Base-by-base conservation (phyloP, 2,329 filamentous ascomycete species). In the Fusarium pilosicola region DNA sequence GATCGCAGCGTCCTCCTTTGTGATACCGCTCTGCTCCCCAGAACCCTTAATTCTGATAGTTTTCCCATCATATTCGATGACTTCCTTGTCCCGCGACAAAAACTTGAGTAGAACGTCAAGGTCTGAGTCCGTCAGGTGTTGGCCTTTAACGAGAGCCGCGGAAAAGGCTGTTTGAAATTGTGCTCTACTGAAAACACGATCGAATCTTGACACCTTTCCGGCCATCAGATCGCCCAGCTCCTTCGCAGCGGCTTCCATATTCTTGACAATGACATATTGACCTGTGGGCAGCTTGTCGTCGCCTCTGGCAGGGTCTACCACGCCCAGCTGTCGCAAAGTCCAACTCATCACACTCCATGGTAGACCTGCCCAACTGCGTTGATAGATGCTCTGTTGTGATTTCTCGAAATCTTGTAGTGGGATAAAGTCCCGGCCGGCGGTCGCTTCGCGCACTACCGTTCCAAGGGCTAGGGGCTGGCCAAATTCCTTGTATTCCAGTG, bases 401-500 rank as follows among this genome's bases (percentile, higher is more conserved):
- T 78, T 80, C 61, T 93, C 81, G 77, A 97, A 99, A 15, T 92
- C 88, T 20, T 88, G 84, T 17, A 96, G 78, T 0, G 92, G 90
- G 18, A 97, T 85, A 81, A 97, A 88, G 49, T 92, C 90, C 52
- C 88, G 90, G 48, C 87, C 89, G 58, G 88, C 85, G 3, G 96
- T 84, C 1, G 93, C 93, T 77, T 98, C 96, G 36, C 84, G 83
- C 55, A 98, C 85, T 10, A 95, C 96, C 7, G 91, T 90, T 3
- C 93, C 93, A 2, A 99, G 85, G 7, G 93, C 94, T 15, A 96
- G 87, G 4, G 96, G 96, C 51, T 91, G 89, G 5, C 96, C 96
- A 82, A 90, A 95, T 76, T 96, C 91, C 49, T 91, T 90, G 55
- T 88, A 93, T 74, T 95, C 92, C 60, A 99, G 85, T 41, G 91